A percentile compares a stretch with the other conserved stretches of the same genome.
phyloP scores from a whole-genome alignment of 768 basidiomycete genomes.

The Myochromella boudieri region DNA sequence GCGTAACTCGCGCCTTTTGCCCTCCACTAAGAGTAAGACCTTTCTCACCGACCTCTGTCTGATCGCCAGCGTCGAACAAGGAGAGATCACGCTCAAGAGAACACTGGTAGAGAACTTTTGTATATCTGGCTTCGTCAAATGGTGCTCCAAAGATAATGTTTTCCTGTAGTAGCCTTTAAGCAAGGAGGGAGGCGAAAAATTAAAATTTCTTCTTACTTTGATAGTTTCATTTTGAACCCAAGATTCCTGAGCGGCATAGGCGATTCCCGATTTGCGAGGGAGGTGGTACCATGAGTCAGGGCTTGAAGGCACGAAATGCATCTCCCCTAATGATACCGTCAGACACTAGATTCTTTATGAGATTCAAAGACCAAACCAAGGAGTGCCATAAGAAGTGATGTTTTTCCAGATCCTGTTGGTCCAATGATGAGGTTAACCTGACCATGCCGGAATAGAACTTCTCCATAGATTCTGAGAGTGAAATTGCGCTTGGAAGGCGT shows the following conservation, averaged over 20 bases:
- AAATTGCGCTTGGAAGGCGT: constrained; percentile 49
- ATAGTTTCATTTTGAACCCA: constrained; percentile 87
- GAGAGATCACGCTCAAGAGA: constrained; percentile 72
- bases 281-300: constrained; percentile 67
- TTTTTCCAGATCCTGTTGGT: constrained; percentile 63
- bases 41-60: constrained; percentile 73
- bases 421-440: constrained; percentile 60
- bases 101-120: constrained; percentile 72
- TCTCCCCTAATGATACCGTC: constrained; percentile 42
- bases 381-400: constrained; percentile 64
- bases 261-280: constrained; percentile 66
- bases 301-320: constrained; percentile 57
- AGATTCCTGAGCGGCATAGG: constrained; percentile 82
- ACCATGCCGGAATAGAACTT: constrained; percentile 53
- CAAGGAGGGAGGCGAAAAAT: background rate
- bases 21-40: constrained; percentile 60
- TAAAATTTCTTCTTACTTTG: constrained; percentile 30
- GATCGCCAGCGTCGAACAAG: constrained; percentile 65
- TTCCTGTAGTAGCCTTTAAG: constrained; percentile 36
- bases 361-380: constrained; percentile 31
- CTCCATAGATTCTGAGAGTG: constrained; percentile 48
- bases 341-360: background rate
- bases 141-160: constrained; percentile 83
- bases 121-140: constrained; percentile 77
- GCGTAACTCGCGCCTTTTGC: constrained; percentile 49